phyloP scores from a whole-genome alignment of 345 rosid genomes.

The Eucalyptus tenuipes region DNA sequence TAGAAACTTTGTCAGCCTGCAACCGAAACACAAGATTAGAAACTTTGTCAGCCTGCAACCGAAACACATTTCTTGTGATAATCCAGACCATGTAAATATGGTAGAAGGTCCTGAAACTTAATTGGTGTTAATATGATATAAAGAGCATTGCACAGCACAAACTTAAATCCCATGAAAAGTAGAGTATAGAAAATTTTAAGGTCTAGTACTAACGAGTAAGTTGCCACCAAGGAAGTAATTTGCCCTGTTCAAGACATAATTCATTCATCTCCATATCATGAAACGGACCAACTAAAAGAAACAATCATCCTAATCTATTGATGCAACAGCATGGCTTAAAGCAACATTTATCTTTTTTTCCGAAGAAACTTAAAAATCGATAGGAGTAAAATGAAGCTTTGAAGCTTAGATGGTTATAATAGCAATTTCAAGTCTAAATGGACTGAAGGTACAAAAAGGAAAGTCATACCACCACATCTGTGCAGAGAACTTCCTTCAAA shows the following conservation, averaged over 20 bases:
- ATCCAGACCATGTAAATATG: neutral
- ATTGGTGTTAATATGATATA: neutral
- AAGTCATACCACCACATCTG: conserved; percentile 11
- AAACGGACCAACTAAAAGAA: neutral
- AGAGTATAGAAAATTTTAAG: neutral
- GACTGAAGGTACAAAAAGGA: neutral
- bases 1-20: conserved; percentile 17
- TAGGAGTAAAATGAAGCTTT: neutral
- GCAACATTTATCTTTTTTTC: neutral
- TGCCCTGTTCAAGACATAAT: neutral
- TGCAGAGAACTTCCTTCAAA: conserved; percentile 3
- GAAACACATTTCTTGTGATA: neutral
- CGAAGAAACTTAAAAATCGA: neutral
- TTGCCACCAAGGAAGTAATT: neutral
- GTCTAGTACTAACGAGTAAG: neutral
- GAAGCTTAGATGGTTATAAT: neutral
- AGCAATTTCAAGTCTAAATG: neutral
- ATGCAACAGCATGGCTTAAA: neutral
- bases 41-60: conserved; percentile 10
- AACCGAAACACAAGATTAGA: neutral
- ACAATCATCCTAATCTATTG: neutral
- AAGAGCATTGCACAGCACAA: neutral
- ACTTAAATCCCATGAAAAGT: neutral
- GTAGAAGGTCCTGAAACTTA: too few relatives aligned
- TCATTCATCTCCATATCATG: neutral